Base-by-base conservation (phyloP, 1,139 yeast species). In the Kurtzmaniella quercitrusa region DNA sequence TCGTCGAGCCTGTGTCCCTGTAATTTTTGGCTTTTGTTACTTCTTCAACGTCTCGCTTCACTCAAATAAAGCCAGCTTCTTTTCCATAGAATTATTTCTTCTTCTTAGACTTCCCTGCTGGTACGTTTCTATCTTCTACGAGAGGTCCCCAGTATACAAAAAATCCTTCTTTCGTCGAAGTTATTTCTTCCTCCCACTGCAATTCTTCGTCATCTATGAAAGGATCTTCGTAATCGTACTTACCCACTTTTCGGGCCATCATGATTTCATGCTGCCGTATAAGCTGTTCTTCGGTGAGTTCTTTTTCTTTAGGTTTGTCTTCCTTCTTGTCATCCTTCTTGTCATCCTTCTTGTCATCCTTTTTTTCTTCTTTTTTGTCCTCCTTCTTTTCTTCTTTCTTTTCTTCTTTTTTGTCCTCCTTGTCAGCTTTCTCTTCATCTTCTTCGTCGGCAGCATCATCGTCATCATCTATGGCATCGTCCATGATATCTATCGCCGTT, bases 101-200 rank as follows among this genome's bases (percentile, higher is more conserved):
- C 22, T 34, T 34, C 37, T 34, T 34, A 8, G 37, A 3, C 20
- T 60, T 61, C 16, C 45, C 43, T 9, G 52, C 44, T 45, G 38
- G 38, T 2, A 14, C 19, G 22, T 28, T 39, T 44, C 73, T 50
- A 50, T 85, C 94, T 45, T 85, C 93, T 26, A 86, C 82, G 47
- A 94, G 69, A 4, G 96, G 95, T 0, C 99, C 99, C 71, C 91
- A 88, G 60, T 84, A 94, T 0, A 94, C 97, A 55, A 93, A 94
- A 61, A 93, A 94, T 2, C 98, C 98, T 56, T 93, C 98, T 51
- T 87, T 86, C 0, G 96, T 89, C 1, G 94, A 81, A 2, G 94
- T 93, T 8, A 95, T 82, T 52, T 87, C 94, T 59, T 91, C 97
- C 61, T 93, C 98, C 87, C 94, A 87, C 48, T 82, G 78, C 54